Percentiles rank a stretch among this genome's conserved stretches.
These are phyloP conservation scores for Chamaecyparis obtusa DNA, from an alignment of 75 land plant species.

Conservation along the genomic window DNA sequence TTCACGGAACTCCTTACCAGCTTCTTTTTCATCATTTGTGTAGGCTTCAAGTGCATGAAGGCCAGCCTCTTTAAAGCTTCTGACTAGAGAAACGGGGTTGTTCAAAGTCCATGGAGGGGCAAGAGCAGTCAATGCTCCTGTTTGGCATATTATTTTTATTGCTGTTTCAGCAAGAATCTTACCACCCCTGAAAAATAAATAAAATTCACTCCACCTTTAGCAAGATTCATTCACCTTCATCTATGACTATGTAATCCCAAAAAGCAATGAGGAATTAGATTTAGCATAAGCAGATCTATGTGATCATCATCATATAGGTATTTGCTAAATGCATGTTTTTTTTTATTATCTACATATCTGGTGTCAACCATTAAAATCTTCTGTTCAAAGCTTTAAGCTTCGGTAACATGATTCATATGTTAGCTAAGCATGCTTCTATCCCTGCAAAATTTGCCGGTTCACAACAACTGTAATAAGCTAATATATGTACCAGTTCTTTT, in stretches of 20 bases:
- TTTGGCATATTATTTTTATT: constrained; percentile 49
- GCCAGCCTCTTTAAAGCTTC: constrained; percentile 70
- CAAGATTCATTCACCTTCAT: constrained; percentile 1
- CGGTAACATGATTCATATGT: too few relatives aligned
- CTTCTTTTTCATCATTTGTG: constrained; percentile 9
- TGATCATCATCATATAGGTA: too few relatives aligned
- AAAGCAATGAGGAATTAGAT: background rate
- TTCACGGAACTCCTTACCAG: too few relatives aligned
- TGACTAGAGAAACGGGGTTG: constrained; percentile 57
- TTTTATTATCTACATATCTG: too few relatives aligned
- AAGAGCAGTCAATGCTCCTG: constrained; percentile 62
- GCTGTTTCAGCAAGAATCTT: constrained; percentile 79
- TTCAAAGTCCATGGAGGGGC: constrained; percentile 98
- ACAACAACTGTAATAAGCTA: too few relatives aligned
- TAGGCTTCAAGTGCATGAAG: constrained; percentile 94
- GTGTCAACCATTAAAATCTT: too few relatives aligned
- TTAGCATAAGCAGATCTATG: too few relatives aligned
- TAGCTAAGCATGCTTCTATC: too few relatives aligned
- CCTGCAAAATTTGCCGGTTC: too few relatives aligned
- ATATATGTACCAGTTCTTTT: too few relatives aligned
- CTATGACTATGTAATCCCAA: background rate
- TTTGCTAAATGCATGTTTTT: too few relatives aligned
- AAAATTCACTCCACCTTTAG: constrained; percentile 5
- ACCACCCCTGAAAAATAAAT: constrained; percentile 57
- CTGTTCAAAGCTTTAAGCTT: too few relatives aligned